A percentile compares a stretch with the other conserved stretches of the same genome.
Conservation (phyloP, 768 basidiomycete species). For the Agrocybe praecox region DNA sequence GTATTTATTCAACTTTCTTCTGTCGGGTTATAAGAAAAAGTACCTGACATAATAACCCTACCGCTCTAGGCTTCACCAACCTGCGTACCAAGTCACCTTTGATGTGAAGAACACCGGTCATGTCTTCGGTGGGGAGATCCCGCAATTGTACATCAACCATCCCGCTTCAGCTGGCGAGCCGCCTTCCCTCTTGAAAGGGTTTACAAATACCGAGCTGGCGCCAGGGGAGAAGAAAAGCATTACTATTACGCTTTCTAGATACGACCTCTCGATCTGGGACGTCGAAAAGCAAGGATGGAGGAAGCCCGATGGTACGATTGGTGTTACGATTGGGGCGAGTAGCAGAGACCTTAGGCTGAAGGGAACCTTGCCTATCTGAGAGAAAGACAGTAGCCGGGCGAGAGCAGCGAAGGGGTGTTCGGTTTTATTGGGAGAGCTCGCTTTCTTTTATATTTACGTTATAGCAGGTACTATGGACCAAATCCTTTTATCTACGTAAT, state of each 20-base stretch:
- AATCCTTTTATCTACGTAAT: too few relatives aligned
- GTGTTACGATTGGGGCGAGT: conserved; percentile 68
- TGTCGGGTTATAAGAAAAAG: not conserved
- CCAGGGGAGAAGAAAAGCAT: conserved; percentile 50
- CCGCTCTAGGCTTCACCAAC: conserved; percentile 47
- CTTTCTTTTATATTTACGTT: too few relatives aligned
- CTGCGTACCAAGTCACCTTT: conserved; percentile 65
- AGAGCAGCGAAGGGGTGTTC: too few relatives aligned
- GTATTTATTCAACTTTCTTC: conserved; percentile 19
- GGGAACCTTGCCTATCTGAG: conserved; percentile 35
- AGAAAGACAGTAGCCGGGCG: too few relatives aligned
- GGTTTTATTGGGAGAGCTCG: too few relatives aligned
- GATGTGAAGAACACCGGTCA: conserved; percentile 65
- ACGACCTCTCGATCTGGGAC: conserved; percentile 81
- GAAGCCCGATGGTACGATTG: conserved; percentile 63
- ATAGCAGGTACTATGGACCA: too few relatives aligned
- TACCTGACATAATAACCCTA: not conserved
- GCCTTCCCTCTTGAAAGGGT: conserved; percentile 71
- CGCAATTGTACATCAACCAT: conserved; percentile 77
- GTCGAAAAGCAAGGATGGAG: conserved; percentile 73
- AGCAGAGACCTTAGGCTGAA: conserved; percentile 61
- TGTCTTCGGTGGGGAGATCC: conserved; percentile 67
- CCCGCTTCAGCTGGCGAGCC: conserved; percentile 67
- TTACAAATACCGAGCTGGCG: conserved; percentile 55
- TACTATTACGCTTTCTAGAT: conserved; percentile 62